Evolutionary conservation across 2,329 filamentous ascomycete species (phyloP).

Genomic region (Acephala macrosclerotiorum): DNA sequence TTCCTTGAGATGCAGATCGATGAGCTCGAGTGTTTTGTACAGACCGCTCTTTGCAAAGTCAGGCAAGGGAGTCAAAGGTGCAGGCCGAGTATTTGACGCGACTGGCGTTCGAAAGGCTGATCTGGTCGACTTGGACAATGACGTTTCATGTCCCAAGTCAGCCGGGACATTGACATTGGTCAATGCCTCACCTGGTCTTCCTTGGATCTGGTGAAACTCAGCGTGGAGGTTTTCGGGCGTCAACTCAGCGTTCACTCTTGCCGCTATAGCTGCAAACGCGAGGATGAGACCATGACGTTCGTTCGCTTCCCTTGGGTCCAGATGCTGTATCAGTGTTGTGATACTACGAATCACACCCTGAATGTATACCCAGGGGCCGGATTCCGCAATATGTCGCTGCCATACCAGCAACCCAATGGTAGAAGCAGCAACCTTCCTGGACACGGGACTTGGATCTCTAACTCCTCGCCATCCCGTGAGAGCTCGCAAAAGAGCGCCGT

Average conservation of each 20-base stretch:
- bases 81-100: too few species aligned
- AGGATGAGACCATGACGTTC: slow-evolving; percentile 73
- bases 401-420: slow-evolving; percentile 69
- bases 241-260: slow-evolving; percentile 52
- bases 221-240: slow-evolving; percentile 44
- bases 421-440: slow-evolving; percentile 74
- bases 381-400: neutral
- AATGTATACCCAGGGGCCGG: slow-evolving; percentile 8
- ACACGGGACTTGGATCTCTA: slow-evolving; percentile 77
- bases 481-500: slow-evolving; percentile 73
- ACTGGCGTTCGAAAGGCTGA: too few species aligned
- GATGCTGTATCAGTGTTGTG: slow-evolving; percentile 17
- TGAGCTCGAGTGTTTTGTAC: neutral
- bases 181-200: too few species aligned
- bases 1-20: neutral
- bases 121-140: too few species aligned
- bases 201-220: neutral
- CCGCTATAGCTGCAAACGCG: slow-evolving; percentile 64
- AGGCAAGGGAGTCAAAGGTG: too few species aligned
- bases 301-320: slow-evolving; percentile 64
- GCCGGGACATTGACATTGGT: too few species aligned
- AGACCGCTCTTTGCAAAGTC: neutral
- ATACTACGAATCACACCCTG: slow-evolving; percentile 20
- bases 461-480: slow-evolving; percentile 88
- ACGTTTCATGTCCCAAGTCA: too few species aligned